These are phyloP conservation scores for Allium sativum DNA, from an alignment of 106 monocot genomes.

Conservation along the genomic window DNA sequence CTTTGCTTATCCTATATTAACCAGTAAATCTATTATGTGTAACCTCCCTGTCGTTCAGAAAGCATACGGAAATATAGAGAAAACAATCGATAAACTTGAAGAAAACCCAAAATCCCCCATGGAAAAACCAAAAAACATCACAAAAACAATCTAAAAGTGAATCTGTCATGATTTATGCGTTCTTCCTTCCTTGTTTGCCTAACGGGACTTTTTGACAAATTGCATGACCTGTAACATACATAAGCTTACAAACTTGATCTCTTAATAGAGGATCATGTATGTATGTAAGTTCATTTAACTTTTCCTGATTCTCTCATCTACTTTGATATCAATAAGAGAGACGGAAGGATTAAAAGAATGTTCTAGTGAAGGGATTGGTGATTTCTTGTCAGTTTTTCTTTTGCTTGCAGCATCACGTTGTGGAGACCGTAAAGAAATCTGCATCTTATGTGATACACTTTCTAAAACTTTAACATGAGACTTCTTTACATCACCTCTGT, in stretches of 20 bases:
- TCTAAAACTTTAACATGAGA: slow-evolving; percentile 4
- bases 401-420: slow-evolving; percentile 6
- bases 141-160: not conserved
- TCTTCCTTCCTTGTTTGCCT: slow-evolving; percentile 16
- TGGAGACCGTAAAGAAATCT: slow-evolving; percentile 12
- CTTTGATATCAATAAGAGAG: not conserved
- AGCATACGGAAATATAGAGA: not conserved
- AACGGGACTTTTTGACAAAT: slow-evolving; percentile 17
- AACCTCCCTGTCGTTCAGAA: slow-evolving; percentile 17
- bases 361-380: slow-evolving; percentile 1
- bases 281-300: not conserved
- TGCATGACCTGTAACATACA: slow-evolving; percentile 9
- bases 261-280: not conserved
- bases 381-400: not conserved
- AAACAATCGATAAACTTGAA: not conserved
- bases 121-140: slow-evolving; percentile 16
- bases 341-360: slow-evolving; percentile 1
- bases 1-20: slow-evolving; percentile 9
- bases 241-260: not conserved
- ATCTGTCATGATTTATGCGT: slow-evolving; percentile 21
- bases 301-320: slow-evolving; percentile 2
- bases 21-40: slow-evolving; percentile 1
- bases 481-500: slow-evolving; percentile 19
- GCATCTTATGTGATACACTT: slow-evolving; percentile 1
- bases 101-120: not conserved